A percentile compares a stretch with the other conserved stretches of the same genome.
Conservation (phyloP, 495 filamentous ascomycete species). For the Penicillium goetzii region DNA sequence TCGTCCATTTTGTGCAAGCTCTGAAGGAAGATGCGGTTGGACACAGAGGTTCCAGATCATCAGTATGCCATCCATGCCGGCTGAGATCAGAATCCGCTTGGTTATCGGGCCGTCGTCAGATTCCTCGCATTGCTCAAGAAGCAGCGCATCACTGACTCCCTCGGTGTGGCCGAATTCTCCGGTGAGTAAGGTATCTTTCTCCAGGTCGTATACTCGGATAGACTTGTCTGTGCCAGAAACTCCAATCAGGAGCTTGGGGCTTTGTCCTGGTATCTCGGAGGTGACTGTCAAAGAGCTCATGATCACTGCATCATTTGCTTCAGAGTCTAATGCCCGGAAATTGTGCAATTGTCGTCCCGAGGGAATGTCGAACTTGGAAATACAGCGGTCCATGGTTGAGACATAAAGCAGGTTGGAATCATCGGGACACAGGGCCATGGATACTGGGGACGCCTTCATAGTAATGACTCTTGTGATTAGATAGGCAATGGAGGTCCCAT, state of each 20-base stretch:
- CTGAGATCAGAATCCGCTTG: slow-evolving; percentile 65
- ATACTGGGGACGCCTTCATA: slow-evolving; percentile 81
- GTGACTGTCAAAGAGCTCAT: slow-evolving; percentile 72
- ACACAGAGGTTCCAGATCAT: slow-evolving; percentile 78
- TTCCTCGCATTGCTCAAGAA: slow-evolving; percentile 60
- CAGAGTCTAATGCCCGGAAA: slow-evolving; percentile 81
- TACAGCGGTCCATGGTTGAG: slow-evolving; percentile 79
- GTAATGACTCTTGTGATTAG: slow-evolving; percentile 74
- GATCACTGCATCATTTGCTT: slow-evolving; percentile 78
- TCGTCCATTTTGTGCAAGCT: slow-evolving; percentile 29
- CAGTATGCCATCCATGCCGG: slow-evolving; percentile 80
- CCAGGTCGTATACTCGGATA: slow-evolving; percentile 81
- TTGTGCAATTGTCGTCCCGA: slow-evolving; percentile 69
- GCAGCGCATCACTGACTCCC: slow-evolving; percentile 79
- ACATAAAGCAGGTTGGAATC: slow-evolving; percentile 66
- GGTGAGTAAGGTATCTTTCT: slow-evolving; percentile 73
- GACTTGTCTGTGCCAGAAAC: slow-evolving; percentile 95
- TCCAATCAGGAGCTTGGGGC: slow-evolving; percentile 67
- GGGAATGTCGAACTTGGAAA: slow-evolving; percentile 74
- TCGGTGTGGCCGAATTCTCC: slow-evolving; percentile 95
- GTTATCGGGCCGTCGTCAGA: slow-evolving; percentile 37
- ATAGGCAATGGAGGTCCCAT: slow-evolving; percentile 71
- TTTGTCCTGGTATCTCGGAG: slow-evolving; percentile 40
- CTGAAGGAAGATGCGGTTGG: slow-evolving; percentile 42
- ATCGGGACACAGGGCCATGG: slow-evolving; percentile 71